Evolutionary conservation across 1,284 basidiomycete genomes (phyloP), one percentile per base, ranked within the genome.

Genomic region (Cutaneotrichosporon daszewskae): DNA sequence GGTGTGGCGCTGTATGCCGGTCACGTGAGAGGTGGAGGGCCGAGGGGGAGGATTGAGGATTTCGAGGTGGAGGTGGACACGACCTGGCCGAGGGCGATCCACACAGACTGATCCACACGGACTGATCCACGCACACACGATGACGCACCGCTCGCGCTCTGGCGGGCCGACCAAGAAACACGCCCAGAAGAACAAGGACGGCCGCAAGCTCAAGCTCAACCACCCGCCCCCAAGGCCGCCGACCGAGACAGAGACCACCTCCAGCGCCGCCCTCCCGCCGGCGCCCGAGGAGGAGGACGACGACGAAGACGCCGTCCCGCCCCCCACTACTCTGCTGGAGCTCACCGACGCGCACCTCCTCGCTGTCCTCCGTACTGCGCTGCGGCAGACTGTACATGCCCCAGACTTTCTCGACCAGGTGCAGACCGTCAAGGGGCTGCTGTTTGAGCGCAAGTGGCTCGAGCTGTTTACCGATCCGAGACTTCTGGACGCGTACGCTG

Each of bases 401-500:
- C 54, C 59, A 10, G 50, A 53, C 1, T 59, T 69, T 33, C 26
- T 47, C 3, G 49, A 45, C 1, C 56, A 53, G n/a, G 60, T 70
- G 1, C 69, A 72, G 47, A 51, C 52, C 22, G 66, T 66, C 43
- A 72, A 72, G 48, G 50, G 47, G 12, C 42, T 69, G 29, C 42
- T 72, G 42, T 69, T 60, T 35, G 66, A 69, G 16, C 57, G 63
- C 45, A 54, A 64, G 41, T 72, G 69, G 63, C 54, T 72, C 37
- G 62, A 68, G 37, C 62, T 70, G 9, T 72, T 72, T 47, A 52
- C 50, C 24, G 45, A 61, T 31, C 45, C 57, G 37, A 37, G 32
- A 24, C 49, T 69, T 38, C 44, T 72, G 27, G 64, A 67, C 31
- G 63, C 63, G 5, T 74, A 74, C 54, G 64, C 68, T 5, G 70